Evolutionary conservation across 305 asterid species (phyloP).

Genomic region (Withania somnifera): DNA sequence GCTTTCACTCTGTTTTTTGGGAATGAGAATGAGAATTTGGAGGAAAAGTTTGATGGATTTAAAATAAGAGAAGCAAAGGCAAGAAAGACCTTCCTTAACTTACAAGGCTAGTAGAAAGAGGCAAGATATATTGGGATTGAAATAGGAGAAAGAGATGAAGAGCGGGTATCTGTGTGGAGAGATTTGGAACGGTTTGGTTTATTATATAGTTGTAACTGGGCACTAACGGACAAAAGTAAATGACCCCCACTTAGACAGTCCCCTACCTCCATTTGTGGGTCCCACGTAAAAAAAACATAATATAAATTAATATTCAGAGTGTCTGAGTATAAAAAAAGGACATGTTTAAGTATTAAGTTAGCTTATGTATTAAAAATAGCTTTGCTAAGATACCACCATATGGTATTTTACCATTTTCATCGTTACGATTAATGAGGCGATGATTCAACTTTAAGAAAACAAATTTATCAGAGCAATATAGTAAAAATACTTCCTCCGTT

Average conservation of each 20-base stretch:
- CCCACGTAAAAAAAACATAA: too few relatives aligned
- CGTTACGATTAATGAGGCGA: too few relatives aligned
- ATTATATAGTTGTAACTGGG: constrained; percentile 48
- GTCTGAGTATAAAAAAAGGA: too few relatives aligned
- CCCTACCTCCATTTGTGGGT: background rate
- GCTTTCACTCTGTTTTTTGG: constrained; percentile 2
- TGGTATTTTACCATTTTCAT: too few relatives aligned
- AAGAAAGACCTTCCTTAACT: background rate
- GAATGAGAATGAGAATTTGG: background rate
- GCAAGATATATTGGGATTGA: background rate
- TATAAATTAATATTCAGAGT: too few relatives aligned
- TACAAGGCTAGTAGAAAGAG: background rate
- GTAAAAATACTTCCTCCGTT: too few relatives aligned
- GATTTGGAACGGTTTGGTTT: constrained; percentile 24
- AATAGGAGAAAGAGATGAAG: constrained; percentile 1
- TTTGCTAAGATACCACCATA: too few relatives aligned
- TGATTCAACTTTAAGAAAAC: too few relatives aligned
- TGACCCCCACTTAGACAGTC: background rate
- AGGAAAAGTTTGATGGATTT: background rate
- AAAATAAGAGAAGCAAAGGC: background rate
- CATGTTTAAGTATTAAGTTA: too few relatives aligned
- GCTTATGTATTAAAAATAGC: too few relatives aligned
- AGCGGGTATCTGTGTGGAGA: constrained; percentile 20
- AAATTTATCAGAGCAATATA: too few relatives aligned
- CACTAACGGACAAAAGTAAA: constrained; percentile 33